phyloP scores from a whole-genome alignment of 73 alveolate genomes.

The Paramecium pentaurelia region DNA sequence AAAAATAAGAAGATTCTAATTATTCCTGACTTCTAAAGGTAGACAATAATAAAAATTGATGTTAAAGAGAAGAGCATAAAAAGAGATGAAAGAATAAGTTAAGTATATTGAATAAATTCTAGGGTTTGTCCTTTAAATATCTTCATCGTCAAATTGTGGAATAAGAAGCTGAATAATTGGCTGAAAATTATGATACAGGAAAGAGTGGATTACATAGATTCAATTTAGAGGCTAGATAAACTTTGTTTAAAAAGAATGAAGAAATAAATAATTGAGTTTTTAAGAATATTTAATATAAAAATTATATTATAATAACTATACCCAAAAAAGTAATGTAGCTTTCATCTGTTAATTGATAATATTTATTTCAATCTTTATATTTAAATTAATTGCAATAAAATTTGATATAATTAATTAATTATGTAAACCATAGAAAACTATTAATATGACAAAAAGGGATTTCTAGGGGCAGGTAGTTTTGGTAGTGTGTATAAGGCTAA shows the following conservation, averaged over 20 bases:
- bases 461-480: conserved; percentile 57
- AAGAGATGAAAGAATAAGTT: not conserved
- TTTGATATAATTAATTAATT: not conserved
- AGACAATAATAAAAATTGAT: conserved; percentile 9
- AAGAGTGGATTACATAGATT: not conserved
- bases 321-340: not conserved
- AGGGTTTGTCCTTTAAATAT: conserved; percentile 5
- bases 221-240: conserved; percentile 9
- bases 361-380: not conserved
- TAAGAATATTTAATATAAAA: not conserved
- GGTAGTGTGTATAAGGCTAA: conserved; percentile 58
- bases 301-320: not conserved
- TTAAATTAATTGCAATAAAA: not conserved
- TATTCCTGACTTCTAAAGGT: not conserved
- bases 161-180: not conserved
- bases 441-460: conserved; percentile 48
- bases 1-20: not conserved
- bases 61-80: conserved; percentile 29
- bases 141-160: not conserved
- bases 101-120: not conserved
- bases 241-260: not conserved
- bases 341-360: too few relatives aligned
- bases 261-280: conserved; percentile 1
- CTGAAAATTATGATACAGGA: not conserved
- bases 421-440: conserved; percentile 35